These are phyloP conservation scores for Ligustrum vulgare DNA, from an alignment of 257 asterid species.

Conservation along the genomic window DNA sequence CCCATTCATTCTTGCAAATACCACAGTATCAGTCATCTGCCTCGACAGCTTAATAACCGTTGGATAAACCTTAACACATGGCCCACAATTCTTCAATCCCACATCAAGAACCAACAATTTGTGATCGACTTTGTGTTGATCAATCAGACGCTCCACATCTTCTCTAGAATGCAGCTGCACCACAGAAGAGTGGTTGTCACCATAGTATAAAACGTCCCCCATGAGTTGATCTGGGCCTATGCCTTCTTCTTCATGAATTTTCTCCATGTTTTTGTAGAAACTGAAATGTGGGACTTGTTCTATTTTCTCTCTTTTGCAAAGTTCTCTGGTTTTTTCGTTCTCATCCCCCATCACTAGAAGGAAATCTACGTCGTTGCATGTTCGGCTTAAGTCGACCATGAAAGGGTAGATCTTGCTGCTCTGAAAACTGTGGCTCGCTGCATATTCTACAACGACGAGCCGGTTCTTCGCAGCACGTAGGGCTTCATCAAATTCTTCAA, in stretches of 20 bases:
- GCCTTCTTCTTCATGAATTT: slow-evolving; percentile 91
- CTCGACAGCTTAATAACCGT: slow-evolving; percentile 81
- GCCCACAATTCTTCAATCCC: slow-evolving; percentile 95
- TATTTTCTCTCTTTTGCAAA: slow-evolving; percentile 73
- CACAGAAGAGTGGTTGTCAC: slow-evolving; percentile 85
- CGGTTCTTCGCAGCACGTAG: slow-evolving; percentile 60
- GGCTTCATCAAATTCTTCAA: slow-evolving; percentile 72
- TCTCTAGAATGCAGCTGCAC: slow-evolving; percentile 71
- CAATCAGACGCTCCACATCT: slow-evolving; percentile 73
- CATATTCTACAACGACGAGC: slow-evolving; percentile 87
- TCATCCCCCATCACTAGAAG: slow-evolving; percentile 88
- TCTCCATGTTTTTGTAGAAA: slow-evolving; percentile 90
- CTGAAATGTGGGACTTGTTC: slow-evolving; percentile 78
- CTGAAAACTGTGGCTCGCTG: slow-evolving; percentile 46
- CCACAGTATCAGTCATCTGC: slow-evolving; percentile 76
- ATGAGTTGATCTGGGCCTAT: slow-evolving; percentile 78
- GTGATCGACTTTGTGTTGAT: slow-evolving; percentile 47
- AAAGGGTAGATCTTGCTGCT: slow-evolving; percentile 78
- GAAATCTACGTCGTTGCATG: slow-evolving; percentile 84
- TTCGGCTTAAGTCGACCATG: slow-evolving; percentile 85
- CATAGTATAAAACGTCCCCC: slow-evolving; percentile 95
- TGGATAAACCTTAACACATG: slow-evolving; percentile 95
- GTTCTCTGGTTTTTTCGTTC: slow-evolving; percentile 59
- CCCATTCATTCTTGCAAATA: slow-evolving; percentile 94
- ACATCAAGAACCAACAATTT: slow-evolving; percentile 80